These are phyloP conservation scores for Penicillium tannophilum DNA, from an alignment of 495 filamentous ascomycete species.

Conservation along the genomic window DNA sequence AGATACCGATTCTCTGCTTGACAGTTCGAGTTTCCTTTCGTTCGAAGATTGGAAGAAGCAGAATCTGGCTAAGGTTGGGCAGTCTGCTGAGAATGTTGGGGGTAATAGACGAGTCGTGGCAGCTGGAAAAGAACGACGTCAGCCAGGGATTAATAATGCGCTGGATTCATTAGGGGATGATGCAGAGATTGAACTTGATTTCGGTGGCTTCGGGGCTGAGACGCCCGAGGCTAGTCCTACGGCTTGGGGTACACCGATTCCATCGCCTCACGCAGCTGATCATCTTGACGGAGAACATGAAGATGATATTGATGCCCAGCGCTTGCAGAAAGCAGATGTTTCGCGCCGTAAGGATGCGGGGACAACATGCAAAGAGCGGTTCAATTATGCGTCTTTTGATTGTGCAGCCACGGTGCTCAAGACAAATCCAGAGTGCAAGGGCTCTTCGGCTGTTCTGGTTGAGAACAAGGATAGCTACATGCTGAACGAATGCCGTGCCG, in stretches of 20 bases:
- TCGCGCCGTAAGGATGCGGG: conserved; percentile 85
- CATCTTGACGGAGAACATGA: conserved; percentile 19
- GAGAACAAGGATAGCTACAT: conserved; percentile 99
- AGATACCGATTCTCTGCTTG: conserved; percentile 70
- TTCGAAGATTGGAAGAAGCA: conserved; percentile 99
- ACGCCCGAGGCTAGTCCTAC: conserved; percentile 39
- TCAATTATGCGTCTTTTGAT: conserved; percentile 96
- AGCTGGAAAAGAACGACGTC: conserved; percentile 43
- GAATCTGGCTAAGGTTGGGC: conserved; percentile 83
- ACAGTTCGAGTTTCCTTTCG: conserved; percentile 86
- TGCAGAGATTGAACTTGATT: conserved; percentile 86
- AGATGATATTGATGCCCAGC: conserved; percentile 31
- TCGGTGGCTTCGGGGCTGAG: conserved; percentile 66
- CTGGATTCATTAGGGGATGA: conserved; percentile 83
- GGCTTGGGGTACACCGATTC: conserved; percentile 37
- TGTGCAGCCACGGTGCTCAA: conserved; percentile 93
- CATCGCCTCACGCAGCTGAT: conserved; percentile 32
- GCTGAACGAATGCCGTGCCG: conserved; percentile 83
- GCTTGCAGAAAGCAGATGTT: conserved; percentile 43
- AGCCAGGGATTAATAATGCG: conserved; percentile 62
- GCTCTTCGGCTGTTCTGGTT: conserved; percentile 80
- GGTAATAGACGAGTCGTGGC: conserved; percentile 40
- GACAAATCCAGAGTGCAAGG: conserved; percentile 80
- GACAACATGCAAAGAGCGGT: conserved; percentile 91
- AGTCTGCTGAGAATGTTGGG: conserved; percentile 75